Base-by-base conservation (phyloP, 2,329 filamentous ascomycete genomes). In the Xylariomycetidae sp. region DNA sequence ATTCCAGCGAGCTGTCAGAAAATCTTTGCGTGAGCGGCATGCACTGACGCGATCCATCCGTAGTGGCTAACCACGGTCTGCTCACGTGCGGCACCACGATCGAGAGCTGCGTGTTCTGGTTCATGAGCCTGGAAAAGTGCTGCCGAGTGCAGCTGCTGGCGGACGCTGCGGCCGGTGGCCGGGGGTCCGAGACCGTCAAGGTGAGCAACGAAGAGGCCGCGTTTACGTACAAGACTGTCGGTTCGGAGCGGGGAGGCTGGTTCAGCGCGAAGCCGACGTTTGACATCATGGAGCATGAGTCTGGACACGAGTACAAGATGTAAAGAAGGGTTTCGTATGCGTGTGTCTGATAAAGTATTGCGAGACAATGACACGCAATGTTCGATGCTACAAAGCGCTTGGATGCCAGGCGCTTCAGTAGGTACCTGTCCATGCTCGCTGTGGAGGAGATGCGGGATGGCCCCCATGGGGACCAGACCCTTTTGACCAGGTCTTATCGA, bases 241-340 rank as follows among this genome's bases (percentile, higher is more conserved):
- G 83, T 0, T 72, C 65, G 0, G 65, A 72, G 12, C 50, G 55
- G 20, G 78, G 75, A 0, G 82, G 82, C 0, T 86, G 74, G 67
- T 88, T 87, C 52, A 77, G 70, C 47, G 82, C 78, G 5, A 79
- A 79, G 61, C 82, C 82, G 12, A 47, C 80, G 42, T 87, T 87
- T 60, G 81, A 85, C 61, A 59, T 85, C 25, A 51, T 51, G 50
- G 48, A 41, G 34, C 43, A 46, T 13, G 30, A 50, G 35, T 36
- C 44, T 10, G 50, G 48, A 4, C 25, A 27, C 9, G 43, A 45
- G 6, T 50, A 50, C 22, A 52, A 50, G 40, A 39, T 47, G 43
- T 52, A 24, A 35, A n/a, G n/a, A n/a, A n/a, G n/a, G n/a, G n/a
- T n/a, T n/a, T n/a, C n/a, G n/a, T n/a, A n/a, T n/a, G n/a, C n/a